Percentiles rank a stretch among this genome's conserved stretches.
phyloP scores from a whole-genome alignment of 129 eudicot species.

The Tanacetum coccineum region DNA sequence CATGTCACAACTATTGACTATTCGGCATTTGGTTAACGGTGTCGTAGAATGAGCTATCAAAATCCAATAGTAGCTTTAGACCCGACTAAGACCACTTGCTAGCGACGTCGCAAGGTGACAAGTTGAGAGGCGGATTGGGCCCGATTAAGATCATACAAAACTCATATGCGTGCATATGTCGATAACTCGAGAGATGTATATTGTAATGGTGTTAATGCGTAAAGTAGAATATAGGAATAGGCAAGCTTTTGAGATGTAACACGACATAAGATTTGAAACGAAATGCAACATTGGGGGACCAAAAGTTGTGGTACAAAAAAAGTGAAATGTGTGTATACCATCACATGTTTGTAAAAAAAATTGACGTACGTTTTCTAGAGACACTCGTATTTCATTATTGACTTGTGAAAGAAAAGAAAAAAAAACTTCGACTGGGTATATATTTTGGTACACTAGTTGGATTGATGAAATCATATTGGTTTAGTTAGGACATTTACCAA shows the following conservation, averaged over 20 bases:
- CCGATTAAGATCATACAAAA: not conserved
- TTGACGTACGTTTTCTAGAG: no score
- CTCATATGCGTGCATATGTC: conserved; percentile 4
- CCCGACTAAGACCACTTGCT: not conserved
- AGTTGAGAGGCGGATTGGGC: not conserved
- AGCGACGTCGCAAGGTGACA: conserved; percentile 15
- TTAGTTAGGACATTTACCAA: no score
- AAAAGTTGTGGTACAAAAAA: conserved; percentile 1
- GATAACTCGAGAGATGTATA: not conserved
- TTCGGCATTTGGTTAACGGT: conserved; percentile 5
- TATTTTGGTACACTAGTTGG: no score
- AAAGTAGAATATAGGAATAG: conserved; percentile 6
- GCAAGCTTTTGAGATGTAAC: conserved; percentile 1
- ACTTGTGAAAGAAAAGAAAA: no score
- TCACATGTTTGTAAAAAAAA: no score
- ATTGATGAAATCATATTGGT: no score
- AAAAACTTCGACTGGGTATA: no score
- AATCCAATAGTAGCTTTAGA: conserved; percentile 19
- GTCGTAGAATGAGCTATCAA: conserved; percentile 11
- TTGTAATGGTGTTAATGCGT: not conserved
- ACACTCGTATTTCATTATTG: no score
- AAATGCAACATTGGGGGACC: not conserved
- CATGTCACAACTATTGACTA: conserved; percentile 29
- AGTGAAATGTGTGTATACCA: conserved; percentile 5
- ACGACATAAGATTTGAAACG: not conserved